Evolutionary conservation across 1,139 yeast species (phyloP).

Genomic region (Scheffersomyces quercinus): DNA sequence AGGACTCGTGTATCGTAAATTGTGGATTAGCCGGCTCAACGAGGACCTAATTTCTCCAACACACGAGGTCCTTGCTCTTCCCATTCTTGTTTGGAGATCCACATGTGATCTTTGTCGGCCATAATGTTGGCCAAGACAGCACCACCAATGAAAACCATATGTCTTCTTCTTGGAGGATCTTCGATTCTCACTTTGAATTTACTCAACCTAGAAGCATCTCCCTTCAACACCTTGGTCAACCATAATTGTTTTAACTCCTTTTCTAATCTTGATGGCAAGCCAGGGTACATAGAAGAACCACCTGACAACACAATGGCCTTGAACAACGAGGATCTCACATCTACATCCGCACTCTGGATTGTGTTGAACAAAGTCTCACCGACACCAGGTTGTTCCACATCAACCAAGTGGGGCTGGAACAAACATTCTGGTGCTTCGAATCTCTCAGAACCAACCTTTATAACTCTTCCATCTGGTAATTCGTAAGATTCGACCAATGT

Average conservation of each 20-base stretch:
- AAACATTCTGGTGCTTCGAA: slow-evolving; percentile 98
- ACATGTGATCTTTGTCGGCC: slow-evolving; percentile 98
- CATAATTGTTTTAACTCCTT: slow-evolving; percentile 95
- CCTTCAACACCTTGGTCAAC: slow-evolving; percentile 84
- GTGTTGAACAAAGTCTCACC: slow-evolving; percentile 92
- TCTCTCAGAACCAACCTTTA: slow-evolving; percentile 92
- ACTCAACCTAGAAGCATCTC: slow-evolving; percentile 82
- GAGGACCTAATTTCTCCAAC: slow-evolving; percentile 88
- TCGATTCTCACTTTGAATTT: slow-evolving; percentile 96
- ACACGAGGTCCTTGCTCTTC: slow-evolving; percentile 92
- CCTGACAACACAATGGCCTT: slow-evolving; percentile 94
- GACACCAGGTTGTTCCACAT: slow-evolving; percentile 95
- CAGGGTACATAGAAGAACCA: slow-evolving; percentile 99
- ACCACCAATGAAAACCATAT: slow-evolving; percentile 98
- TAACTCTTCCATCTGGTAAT: slow-evolving; percentile 94
- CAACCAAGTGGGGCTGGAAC: slow-evolving; percentile 96
- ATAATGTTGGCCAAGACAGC: slow-evolving; percentile 96
- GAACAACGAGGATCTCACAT: slow-evolving; percentile 82
- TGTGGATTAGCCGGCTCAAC: slow-evolving; percentile 38
- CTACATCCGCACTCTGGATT: slow-evolving; percentile 92
- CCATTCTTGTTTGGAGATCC: slow-evolving; percentile 97
- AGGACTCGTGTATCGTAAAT: too few species aligned
- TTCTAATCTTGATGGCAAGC: slow-evolving; percentile 92
- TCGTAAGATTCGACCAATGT: slow-evolving; percentile 89
- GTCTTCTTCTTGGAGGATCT: slow-evolving; percentile 98